Evolutionary conservation across 805 yeast species (phyloP).

Genomic region (Metschnikowia dekortorum): DNA sequence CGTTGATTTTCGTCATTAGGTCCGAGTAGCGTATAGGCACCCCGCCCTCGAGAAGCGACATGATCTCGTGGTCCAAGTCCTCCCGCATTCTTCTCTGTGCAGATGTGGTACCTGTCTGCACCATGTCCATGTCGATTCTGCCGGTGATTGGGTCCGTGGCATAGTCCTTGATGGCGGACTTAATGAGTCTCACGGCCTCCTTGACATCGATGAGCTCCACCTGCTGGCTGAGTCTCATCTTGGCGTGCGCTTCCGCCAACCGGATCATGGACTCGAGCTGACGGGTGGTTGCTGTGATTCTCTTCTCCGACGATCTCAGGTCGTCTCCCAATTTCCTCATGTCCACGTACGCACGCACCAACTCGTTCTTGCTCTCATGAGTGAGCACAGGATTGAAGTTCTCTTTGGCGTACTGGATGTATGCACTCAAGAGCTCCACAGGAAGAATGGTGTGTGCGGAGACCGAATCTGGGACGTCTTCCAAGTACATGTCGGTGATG

Average conservation of each 20-base stretch:
- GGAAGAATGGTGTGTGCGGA: slow-evolving; percentile 68
- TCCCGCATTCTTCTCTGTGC: slow-evolving; percentile 77
- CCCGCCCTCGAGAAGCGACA: slow-evolving; percentile 49
- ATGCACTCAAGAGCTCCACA: slow-evolving; percentile 79
- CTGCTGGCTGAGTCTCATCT: slow-evolving; percentile 71
- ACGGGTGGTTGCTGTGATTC: slow-evolving; percentile 97
- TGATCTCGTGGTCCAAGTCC: slow-evolving; percentile 61
- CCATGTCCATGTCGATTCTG: slow-evolving; percentile 93
- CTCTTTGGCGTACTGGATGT: slow-evolving; percentile 93
- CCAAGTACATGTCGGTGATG: slow-evolving; percentile 85
- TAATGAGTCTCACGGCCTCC: slow-evolving; percentile 90
- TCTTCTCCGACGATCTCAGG: slow-evolving; percentile 73
- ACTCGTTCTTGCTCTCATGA: slow-evolving; percentile 73
- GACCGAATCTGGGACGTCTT: slow-evolving; percentile 76
- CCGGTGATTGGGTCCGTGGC: slow-evolving; percentile 98
- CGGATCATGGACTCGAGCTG: slow-evolving; percentile 96
- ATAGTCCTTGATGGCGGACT: slow-evolving; percentile 92
- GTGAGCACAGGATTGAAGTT: slow-evolving; percentile 76
- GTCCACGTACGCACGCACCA: slow-evolving; percentile 83
- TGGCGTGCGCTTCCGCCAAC: slow-evolving; percentile 94
- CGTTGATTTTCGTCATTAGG: slow-evolving; percentile 59
- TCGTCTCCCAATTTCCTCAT: slow-evolving; percentile 96
- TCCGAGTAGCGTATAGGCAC: slow-evolving; percentile 54
- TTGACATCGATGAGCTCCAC: slow-evolving; percentile 81
- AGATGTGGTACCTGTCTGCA: slow-evolving; percentile 91